phyloP scores from a whole-genome alignment of 2,329 filamentous ascomycete genomes.

The Aspergillus neotritici region DNA sequence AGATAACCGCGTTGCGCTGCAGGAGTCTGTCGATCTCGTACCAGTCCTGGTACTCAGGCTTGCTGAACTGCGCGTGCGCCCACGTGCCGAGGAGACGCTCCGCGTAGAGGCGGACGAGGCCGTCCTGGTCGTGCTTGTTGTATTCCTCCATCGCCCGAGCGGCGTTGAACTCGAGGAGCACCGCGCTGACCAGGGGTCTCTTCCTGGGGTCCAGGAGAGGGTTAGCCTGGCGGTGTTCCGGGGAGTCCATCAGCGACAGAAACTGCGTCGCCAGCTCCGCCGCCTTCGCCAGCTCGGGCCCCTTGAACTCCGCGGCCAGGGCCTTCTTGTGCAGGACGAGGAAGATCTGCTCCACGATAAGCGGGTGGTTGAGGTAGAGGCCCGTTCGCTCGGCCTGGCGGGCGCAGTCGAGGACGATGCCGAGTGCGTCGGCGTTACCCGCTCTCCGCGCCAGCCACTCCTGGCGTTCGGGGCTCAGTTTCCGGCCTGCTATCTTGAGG shows the following conservation, averaged over 20 bases:
- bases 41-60: conserved; percentile 18
- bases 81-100: conserved; percentile 33
- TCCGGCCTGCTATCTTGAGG: conserved; percentile 26
- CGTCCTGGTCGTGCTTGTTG: conserved; percentile 35
- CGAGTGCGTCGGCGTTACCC: conserved; percentile 30
- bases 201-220: conserved; percentile 31
- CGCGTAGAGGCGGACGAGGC: conserved; percentile 37
- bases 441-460: conserved; percentile 37
- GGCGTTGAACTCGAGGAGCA: conserved; percentile 42
- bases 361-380: conserved; percentile 27
- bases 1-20: conserved; percentile 31
- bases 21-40: conserved; percentile 20
- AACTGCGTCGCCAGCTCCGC: conserved; percentile 31
- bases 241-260: conserved; percentile 31
- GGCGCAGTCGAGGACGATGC: conserved; percentile 33
- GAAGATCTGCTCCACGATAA: conserved; percentile 31
- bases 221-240: conserved; percentile 25
- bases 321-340: conserved; percentile 35
- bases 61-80: conserved; percentile 20
- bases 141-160: conserved; percentile 35
- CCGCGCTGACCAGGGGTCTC: conserved; percentile 39
- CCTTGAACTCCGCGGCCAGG: conserved; percentile 29
- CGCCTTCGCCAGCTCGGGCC: conserved; percentile 23
- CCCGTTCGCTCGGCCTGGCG: conserved; percentile 33
- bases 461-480: conserved; percentile 20